phyloP scores from a whole-genome alignment of 2,329 filamentous ascomycete species.

The Neofusicoccum sp. region DNA sequence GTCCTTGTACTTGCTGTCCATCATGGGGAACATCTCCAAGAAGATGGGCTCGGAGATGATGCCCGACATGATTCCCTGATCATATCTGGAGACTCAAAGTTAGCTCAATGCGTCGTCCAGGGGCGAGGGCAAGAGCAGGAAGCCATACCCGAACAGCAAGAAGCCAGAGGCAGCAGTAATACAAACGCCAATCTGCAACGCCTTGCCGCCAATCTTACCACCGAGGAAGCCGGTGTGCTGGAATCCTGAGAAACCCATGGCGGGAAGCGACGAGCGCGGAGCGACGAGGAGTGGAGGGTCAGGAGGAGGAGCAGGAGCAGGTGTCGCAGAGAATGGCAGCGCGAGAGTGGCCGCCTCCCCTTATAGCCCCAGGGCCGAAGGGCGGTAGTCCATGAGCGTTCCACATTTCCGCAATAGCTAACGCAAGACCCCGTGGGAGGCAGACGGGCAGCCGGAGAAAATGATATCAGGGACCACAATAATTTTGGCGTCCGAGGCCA shows the following conservation, averaged over 20 bases:
- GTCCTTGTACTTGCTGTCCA: constrained; percentile 34
- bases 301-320: neutral
- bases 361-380: constrained; percentile 9
- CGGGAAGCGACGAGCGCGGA: neutral
- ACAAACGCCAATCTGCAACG: constrained; percentile 38
- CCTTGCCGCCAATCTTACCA: constrained; percentile 27
- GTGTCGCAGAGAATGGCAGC: neutral
- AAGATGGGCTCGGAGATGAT: constrained; percentile 45
- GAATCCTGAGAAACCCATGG: constrained; percentile 20
- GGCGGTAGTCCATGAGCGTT: neutral
- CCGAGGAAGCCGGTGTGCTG: constrained; percentile 19
- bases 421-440: constrained; percentile 9
- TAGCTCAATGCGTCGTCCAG: too few species aligned
- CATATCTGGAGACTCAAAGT: constrained; percentile 6
- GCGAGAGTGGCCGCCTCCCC: neutral
- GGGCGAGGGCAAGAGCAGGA: neutral
- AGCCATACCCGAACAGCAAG: constrained; percentile 54
- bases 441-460: neutral
- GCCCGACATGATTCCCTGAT: constrained; percentile 42
- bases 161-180: constrained; percentile 51
- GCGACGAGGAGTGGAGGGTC: neutral
- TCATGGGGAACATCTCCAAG: constrained; percentile 39
- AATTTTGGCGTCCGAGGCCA: neutral
- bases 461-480: constrained; percentile 20
- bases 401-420: constrained; percentile 10